Base-by-base conservation (phyloP, 176 grass and related monocot genomes). In the Aechmea fasciata region DNA sequence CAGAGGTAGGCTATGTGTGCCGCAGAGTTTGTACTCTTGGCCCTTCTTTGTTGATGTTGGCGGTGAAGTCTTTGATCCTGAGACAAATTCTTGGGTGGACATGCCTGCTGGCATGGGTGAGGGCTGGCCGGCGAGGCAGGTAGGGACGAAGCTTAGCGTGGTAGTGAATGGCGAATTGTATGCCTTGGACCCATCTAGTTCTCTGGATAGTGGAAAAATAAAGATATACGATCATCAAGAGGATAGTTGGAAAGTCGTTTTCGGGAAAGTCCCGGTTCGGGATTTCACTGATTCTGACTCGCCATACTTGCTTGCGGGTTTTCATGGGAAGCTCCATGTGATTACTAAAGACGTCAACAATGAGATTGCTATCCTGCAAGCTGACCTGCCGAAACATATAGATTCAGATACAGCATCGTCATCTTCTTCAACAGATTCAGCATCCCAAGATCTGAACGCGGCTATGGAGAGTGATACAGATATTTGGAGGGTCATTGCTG, bases 111-210 rank as follows among this genome's bases (percentile, higher is more conserved):
- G 87, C 3, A 81, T 96, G 85, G 83, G 91, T 0, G 80, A 91
- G 65, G 82, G 91, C 13, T 96, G 91, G 91, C 87, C 91, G 13
- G 85, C 80, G 18, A 84, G 85, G 80, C 91, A 91, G 53, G 91
- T 74, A 3, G 80, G 79, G 49, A 83, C 85, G 24, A 96, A 88
- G 33, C 66, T 96, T 48, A 96, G 82, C 33, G 77, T 71, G 19
- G 82, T 96, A 50, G 17, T 88, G 55, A 47, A 84, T 33, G 85
- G 85, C 7, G 72, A 91, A 19, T 55, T 96, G 47, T 96, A 91
- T 75, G 87, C 85, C 20, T 65, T 96, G 80, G 87, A 96, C 71
- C 87, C 87, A 11, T 77, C 80, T 53, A 79, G 75, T 84, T 81
- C 82, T 52, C 83, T 79, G 11, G 77, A 83, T 33, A 57, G 73